Conservation (phyloP, 116 monocot species). For the Cymodocea nodosa region DNA sequence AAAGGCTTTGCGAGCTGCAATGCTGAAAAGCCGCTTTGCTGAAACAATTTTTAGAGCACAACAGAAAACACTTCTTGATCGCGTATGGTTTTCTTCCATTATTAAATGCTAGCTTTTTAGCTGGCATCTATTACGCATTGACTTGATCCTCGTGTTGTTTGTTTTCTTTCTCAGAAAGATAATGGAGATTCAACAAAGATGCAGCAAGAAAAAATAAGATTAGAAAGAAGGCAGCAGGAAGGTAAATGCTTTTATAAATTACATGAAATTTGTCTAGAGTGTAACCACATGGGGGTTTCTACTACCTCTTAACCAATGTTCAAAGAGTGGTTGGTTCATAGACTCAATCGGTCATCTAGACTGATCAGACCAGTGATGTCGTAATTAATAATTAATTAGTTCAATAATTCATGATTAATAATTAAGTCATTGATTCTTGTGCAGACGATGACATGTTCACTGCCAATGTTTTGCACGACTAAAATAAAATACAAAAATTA, state of each 20-base stretch:
- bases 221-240: slow-evolving; percentile 12
- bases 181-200: slow-evolving; percentile 4
- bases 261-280: neutral
- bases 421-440: no score
- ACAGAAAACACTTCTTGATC: slow-evolving; percentile 7
- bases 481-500: no score
- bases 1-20: slow-evolving; percentile 8
- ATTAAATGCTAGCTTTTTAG: neutral
- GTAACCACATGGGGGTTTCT: neutral
- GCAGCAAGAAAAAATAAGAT: slow-evolving; percentile 5
- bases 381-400: no score
- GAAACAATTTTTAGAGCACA: slow-evolving; percentile 14
- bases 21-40: slow-evolving; percentile 16
- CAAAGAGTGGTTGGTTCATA: no score
- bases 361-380: no score
- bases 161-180: slow-evolving; percentile 6
- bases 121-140: neutral
- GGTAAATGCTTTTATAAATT: slow-evolving; percentile 1
- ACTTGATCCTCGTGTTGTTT: neutral
- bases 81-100: neutral
- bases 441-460: no score
- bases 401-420: no score
- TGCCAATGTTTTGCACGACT: no score
- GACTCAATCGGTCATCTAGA: no score
- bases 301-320: neutral